Conservation (phyloP, 768 basidiomycete species). For the Tulasnella calospora region DNA sequence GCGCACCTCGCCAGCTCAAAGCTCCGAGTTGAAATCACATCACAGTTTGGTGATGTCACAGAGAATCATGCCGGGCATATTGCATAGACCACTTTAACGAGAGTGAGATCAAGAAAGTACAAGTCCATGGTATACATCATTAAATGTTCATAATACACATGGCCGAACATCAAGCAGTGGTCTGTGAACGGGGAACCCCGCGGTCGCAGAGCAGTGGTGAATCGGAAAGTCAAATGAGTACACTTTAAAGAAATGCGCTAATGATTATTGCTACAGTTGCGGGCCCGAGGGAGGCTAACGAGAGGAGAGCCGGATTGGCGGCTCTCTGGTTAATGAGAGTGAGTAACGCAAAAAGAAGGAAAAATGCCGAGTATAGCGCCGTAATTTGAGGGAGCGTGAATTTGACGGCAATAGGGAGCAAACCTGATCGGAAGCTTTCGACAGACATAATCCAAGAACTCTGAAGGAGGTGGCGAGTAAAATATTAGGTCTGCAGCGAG, state of each 20-base stretch:
- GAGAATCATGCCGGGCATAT: no score
- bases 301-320: neutral
- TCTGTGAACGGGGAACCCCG: neutral
- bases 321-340: neutral
- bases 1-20: no score
- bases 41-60: no score
- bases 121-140: no score
- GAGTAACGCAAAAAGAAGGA: neutral
- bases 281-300: neutral
- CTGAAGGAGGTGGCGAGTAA: neutral
- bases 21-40: no score
- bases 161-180: neutral
- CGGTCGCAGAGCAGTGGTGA: neutral
- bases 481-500: no score
- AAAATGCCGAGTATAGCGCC: neutral
- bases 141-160: no score
- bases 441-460: conserved; percentile 6
- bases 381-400: neutral
- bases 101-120: no score
- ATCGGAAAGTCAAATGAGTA: neutral
- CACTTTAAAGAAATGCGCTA: neutral
- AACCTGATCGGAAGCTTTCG: conserved; percentile 7
- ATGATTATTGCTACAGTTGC: neutral
- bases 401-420: conserved; percentile 3
- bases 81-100: no score